Evolutionary conservation across 2,329 filamentous ascomycete species (phyloP), one percentile per base, ranked within the genome.

Genomic region (Cladosporium oxysporum): DNA sequence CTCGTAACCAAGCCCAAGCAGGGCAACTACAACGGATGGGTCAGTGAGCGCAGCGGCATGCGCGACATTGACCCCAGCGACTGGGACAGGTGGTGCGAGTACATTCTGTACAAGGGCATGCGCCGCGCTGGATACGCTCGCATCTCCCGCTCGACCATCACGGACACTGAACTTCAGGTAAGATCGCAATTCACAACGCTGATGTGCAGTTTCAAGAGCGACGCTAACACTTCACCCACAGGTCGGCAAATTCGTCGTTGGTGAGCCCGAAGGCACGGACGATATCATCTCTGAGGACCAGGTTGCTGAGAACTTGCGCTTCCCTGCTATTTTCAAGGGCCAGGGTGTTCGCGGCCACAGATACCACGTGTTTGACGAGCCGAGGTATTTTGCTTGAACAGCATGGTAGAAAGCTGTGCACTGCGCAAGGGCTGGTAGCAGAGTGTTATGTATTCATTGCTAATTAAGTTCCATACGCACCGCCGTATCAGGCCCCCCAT

Each of bases 61-160:
- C 89, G 91, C 74, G 95, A 99, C 75, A 95, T 99, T 59, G 95
- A 99, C 75, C 87, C 89, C 0, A 89, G 84, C 3, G 95, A 99
- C 77, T 97, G 93, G 93, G 95, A 99, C 78, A 85, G 95, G 64
- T 99, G 95, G 95, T 99, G 95, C 82, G 94, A 99, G 82, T 99
- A 99, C 79, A 97, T 99, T 70, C 82, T 99, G 29, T 99, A 92
- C 84, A 97, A 97, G 83, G 89, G 89, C 14, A 80, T 99, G 68
- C 90, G 89, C 79, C 86, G 94, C 68, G 90, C 91, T 0, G 94
- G 92, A 1, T 99, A 99, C 77, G 95, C 95, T 4, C 84, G 95
- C 63, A 90, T 99, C 62, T 94, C 90, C 73, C 85, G 95, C 72
- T 89, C 89, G 72, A 96, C 92, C 1, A 98, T 99, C 72, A 99